A percentile compares a stretch with the other conserved stretches of the same genome.
These are phyloP conservation scores for Phlebiopsis flavidoalba DNA, from an alignment of 768 basidiomycete genomes.

Conservation along the genomic window DNA sequence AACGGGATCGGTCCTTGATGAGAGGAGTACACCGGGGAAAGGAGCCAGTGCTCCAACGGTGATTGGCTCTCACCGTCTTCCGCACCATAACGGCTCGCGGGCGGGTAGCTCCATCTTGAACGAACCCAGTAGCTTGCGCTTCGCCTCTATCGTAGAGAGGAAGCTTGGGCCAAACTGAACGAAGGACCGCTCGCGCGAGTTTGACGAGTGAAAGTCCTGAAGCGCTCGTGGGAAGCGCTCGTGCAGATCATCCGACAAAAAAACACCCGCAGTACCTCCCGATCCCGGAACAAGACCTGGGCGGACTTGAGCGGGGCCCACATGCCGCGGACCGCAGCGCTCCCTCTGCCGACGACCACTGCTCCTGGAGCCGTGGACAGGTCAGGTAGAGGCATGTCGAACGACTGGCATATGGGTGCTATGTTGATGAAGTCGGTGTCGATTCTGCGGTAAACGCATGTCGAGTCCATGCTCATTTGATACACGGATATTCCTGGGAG, in stretches of 20 bases:
- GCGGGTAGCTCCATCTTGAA: slow-evolving; percentile 19
- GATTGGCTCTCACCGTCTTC: background rate
- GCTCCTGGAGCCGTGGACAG: slow-evolving; percentile 21
- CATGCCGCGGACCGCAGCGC: slow-evolving; percentile 49
- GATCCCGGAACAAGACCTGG: slow-evolving; percentile 46
- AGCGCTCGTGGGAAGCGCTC: slow-evolving; percentile 60
- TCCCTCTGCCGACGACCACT: slow-evolving; percentile 47
- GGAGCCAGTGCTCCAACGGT: slow-evolving; percentile 1
- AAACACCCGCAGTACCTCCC: slow-evolving; percentile 43
- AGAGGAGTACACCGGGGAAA: background rate
- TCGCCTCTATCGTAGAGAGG: slow-evolving; percentile 43
- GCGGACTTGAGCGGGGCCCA: slow-evolving; percentile 67
- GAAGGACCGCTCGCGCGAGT: slow-evolving; percentile 40
- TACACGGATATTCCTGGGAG: slow-evolving; percentile 66
- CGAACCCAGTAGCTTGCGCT: slow-evolving; percentile 22
- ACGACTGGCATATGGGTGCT: slow-evolving; percentile 46
- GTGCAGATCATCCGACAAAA: slow-evolving; percentile 58
- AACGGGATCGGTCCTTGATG: background rate
- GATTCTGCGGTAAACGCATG: slow-evolving; percentile 60
- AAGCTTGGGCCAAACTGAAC: slow-evolving; percentile 66
- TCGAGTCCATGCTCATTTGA: slow-evolving; percentile 55
- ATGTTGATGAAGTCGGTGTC: slow-evolving; percentile 80
- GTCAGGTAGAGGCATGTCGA: slow-evolving; percentile 38
- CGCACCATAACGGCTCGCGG: slow-evolving; percentile 10
- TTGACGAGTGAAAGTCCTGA: slow-evolving; percentile 50